Conservation (phyloP, 257 asterid genomes). For the Lycium ferocissimum region DNA sequence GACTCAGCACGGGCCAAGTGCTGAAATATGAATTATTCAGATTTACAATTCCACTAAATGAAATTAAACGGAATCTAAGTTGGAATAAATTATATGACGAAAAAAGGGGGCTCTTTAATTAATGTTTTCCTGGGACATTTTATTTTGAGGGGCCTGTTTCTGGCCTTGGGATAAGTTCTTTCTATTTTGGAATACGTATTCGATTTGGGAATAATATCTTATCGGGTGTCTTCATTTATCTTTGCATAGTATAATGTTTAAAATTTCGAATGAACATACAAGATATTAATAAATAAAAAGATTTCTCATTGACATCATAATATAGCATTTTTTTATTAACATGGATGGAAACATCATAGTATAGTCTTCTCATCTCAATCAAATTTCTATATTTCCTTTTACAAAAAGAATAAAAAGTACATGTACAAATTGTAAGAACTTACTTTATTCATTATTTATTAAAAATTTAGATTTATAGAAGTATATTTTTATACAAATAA, state of each 20-base stretch:
- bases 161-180: not conserved
- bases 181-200: not conserved
- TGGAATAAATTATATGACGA: not conserved
- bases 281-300: not conserved
- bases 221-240: not conserved
- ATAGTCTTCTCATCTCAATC: not conserved
- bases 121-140: not conserved
- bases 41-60: not conserved
- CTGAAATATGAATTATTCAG: not conserved
- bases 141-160: not conserved
- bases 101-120: not conserved
- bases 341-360: not conserved
- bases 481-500: not conserved
- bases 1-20: too few relatives aligned
- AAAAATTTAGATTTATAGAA: not conserved
- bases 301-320: not conserved
- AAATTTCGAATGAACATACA: not conserved
- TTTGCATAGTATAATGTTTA: not conserved
- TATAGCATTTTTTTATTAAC: too few relatives aligned
- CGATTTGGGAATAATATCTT: not conserved
- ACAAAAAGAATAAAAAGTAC: not conserved
- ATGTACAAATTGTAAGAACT: not conserved
- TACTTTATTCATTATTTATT: not conserved
- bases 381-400: not conserved
- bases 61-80: not conserved